Evolutionary conservation across 108 stramenopile genomes (phyloP), one percentile per base, ranked within the genome.

Genomic region (Fragilariopsis cylindrus): DNA sequence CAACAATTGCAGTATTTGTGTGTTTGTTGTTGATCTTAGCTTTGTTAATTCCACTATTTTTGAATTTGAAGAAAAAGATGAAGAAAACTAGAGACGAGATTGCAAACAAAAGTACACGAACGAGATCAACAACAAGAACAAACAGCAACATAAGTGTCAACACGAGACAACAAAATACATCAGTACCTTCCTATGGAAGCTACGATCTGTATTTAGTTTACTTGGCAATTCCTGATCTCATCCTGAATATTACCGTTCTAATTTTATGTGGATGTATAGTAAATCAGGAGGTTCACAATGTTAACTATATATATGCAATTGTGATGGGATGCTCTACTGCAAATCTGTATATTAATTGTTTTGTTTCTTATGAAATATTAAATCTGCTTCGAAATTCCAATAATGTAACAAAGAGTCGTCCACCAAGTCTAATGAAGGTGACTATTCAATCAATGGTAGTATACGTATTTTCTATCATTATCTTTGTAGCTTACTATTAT

Each of bases 31-130:
- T 30, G 30, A 40, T 62, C 60, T 21, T 62, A 42, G 60, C 41
- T 21, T 62, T 62, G 60, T 40, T 42, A 13, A 62, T 40, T 40
- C 60, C 60, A 40, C 43, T 62, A 42, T 6, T 62, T 39, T 43
- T 40, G 7, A 39, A 62, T 43, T 3, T 62, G 18, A 62, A 21
- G 39, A 40, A 2, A 30, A 30, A 2, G 30, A 30, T 30, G 30
- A 30, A 2, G 2, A 0, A 1, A 30, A 30, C 30, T 30, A 30
- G 30, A 30, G 30, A 2, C 30, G 30, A 30, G 30, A 30, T 30
- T 18, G 18, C 57, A 57, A 57, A 9, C 13, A 57, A 18, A 15
- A 19, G 21, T n/a, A 7, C 15, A 15, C 2, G 7, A 15, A 57
- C 57, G 18, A 19, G 7, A n/a, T n/a, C n/a, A 18, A 57, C 7